These are phyloP conservation scores for Vicia faba DNA, from an alignment of 306 rosid species.

Conservation along the genomic window DNA sequence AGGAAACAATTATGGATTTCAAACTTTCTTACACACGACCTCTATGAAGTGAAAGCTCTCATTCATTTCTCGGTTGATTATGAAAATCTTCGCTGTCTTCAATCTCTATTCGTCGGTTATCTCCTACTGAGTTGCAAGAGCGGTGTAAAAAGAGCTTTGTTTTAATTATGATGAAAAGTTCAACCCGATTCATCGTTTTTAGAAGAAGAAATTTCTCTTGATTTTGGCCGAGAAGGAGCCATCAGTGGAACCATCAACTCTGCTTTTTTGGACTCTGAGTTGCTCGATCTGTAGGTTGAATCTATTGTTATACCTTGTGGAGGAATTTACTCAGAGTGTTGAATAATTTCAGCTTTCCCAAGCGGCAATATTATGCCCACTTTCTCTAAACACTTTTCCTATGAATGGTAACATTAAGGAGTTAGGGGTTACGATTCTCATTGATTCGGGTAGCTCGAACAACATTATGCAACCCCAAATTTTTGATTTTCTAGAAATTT, in stretches of 20 bases:
- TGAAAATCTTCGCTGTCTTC: neutral
- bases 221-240: neutral
- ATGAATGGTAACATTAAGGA: neutral
- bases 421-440: neutral
- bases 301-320: neutral
- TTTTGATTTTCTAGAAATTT: too few relatives aligned
- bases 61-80: neutral
- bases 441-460: neutral
- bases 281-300: neutral
- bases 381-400: too few relatives aligned
- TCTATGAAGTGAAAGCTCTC: neutral
- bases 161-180: neutral
- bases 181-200: neutral
- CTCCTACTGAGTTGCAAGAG: neutral
- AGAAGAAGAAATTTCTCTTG: neutral
- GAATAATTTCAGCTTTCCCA: neutral
- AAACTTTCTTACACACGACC: neutral
- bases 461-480: neutral
- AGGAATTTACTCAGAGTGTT: neutral
- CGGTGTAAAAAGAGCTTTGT: neutral
- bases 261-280: neutral
- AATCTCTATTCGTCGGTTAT: neutral
- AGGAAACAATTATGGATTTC: neutral
- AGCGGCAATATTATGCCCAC: neutral
- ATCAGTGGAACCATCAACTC: neutral